Evolutionary conservation across 257 asterid genomes (phyloP).

Genomic region (Solanum clarkiae): DNA sequence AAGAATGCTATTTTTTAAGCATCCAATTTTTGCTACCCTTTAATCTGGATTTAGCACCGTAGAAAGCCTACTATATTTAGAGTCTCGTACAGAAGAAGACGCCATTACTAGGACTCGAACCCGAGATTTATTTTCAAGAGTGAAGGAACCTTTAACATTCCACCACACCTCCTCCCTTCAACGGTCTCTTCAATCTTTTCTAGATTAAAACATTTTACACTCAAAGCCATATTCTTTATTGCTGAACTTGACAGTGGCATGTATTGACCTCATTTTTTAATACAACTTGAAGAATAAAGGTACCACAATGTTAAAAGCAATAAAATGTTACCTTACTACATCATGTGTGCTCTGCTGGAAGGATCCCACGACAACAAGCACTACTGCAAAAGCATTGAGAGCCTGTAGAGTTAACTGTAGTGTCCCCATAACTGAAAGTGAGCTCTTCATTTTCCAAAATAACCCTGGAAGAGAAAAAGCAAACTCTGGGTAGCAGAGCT

Average conservation of each 20-base stretch:
- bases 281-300: background rate
- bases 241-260: background rate
- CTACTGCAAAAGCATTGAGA: constrained; percentile 62
- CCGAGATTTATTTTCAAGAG: too few species aligned
- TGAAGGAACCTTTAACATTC: background rate
- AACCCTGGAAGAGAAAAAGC: constrained; percentile 62
- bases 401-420: constrained; percentile 25
- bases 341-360: constrained; percentile 79
- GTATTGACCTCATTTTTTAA: background rate
- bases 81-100: background rate
- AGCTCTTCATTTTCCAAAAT: constrained; percentile 64
- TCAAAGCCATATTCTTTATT: background rate
- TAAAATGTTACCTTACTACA: background rate
- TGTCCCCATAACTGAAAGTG: constrained; percentile 67
- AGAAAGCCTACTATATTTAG: background rate
- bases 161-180: background rate
- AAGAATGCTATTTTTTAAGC: background rate
- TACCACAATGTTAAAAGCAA: background rate
- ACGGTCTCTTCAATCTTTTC: background rate
- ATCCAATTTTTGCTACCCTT: background rate
- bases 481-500: constrained; percentile 72
- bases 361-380: constrained; percentile 45
- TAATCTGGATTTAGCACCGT: background rate
- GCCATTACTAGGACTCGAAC: background rate
- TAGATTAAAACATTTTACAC: background rate